Percentiles rank a stretch among this genome's conserved stretches.
Evolutionary conservation across 768 basidiomycete genomes (phyloP).

Genomic region (Boletus barrowsii): DNA sequence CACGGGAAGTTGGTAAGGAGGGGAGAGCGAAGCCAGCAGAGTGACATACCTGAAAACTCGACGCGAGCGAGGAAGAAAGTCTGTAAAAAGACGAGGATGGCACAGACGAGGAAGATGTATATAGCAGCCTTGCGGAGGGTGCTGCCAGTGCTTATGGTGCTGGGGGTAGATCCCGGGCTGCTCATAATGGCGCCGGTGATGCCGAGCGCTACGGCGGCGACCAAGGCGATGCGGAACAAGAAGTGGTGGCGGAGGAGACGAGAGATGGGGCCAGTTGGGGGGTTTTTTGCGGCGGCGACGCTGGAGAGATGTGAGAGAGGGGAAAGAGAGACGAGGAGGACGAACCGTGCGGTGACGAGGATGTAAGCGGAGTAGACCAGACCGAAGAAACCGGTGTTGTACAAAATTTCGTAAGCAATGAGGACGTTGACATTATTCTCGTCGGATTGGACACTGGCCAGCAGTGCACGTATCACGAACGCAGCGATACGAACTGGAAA

Average conservation of each 20-base stretch:
- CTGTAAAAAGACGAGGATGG: conserved; percentile 19
- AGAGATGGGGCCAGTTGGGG: conserved; percentile 14
- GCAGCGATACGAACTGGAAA: conserved; percentile 15
- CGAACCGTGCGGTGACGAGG: conserved; percentile 32
- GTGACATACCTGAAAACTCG: conserved; percentile 13
- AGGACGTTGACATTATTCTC: conserved; percentile 20
- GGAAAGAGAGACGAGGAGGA: neutral
- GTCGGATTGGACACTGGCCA: conserved; percentile 16
- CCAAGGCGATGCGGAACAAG: conserved; percentile 25
- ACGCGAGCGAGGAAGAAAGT: conserved; percentile 19
- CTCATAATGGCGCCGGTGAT: conserved; percentile 26
- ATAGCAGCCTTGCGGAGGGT: conserved; percentile 26
- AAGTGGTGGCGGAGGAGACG: conserved; percentile 15
- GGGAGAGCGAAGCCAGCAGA: rapidly evolving
- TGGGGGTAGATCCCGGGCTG: neutral
- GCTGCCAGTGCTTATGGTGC: conserved; percentile 15
- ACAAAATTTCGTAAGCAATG: conserved; percentile 31
- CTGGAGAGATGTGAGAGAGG: conserved; percentile 3
- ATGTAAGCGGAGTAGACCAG: conserved; percentile 29
- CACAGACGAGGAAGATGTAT: conserved; percentile 31
- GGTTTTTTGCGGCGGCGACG: conserved; percentile 12
- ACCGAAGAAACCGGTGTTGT: conserved; percentile 35
- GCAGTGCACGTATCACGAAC: conserved; percentile 16
- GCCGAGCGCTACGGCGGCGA: conserved; percentile 27
- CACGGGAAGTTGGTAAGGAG: neutral